A percentile compares a stretch with the other conserved stretches of the same genome.
Evolutionary conservation across 257 asterid species (phyloP).

Genomic region (Paraleonurus japonicus): DNA sequence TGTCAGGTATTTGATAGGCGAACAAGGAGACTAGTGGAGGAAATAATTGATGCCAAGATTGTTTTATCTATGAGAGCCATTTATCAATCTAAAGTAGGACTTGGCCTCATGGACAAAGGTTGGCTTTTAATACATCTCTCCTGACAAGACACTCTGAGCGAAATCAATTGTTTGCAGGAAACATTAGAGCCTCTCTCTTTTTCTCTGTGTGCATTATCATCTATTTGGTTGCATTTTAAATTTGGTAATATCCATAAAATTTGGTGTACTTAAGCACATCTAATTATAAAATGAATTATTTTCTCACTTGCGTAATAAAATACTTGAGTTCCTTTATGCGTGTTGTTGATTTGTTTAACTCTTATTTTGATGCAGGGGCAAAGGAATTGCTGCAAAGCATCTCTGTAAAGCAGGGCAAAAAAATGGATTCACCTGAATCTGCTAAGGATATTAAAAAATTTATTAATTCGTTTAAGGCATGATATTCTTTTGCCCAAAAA

Average conservation of each 20-base stretch:
- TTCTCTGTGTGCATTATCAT: slow-evolving; percentile 8
- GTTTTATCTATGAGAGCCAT: slow-evolving; percentile 94
- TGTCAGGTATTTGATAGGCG: slow-evolving; percentile 87
- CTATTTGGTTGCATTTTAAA: background rate
- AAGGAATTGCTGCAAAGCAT: slow-evolving; percentile 87
- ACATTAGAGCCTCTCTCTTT: background rate
- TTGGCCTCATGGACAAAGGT: slow-evolving; percentile 96
- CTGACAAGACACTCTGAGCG: slow-evolving; percentile 13
- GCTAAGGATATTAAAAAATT: slow-evolving; percentile 78
- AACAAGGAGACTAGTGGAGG: slow-evolving; percentile 90
- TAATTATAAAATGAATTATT: background rate
- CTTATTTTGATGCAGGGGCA: slow-evolving; percentile 67
- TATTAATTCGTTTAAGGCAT: slow-evolving; percentile 54
- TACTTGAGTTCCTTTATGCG: background rate
- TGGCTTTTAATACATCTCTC: slow-evolving; percentile 21
- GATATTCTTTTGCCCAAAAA: slow-evolving; percentile 26
- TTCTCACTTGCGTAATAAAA: slow-evolving; percentile 10
- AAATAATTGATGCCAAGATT: slow-evolving; percentile 89
- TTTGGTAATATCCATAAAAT: slow-evolving; percentile 17
- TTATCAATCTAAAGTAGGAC: slow-evolving; percentile 89
- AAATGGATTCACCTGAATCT: slow-evolving; percentile 87
- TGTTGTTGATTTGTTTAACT: slow-evolving; percentile 14
- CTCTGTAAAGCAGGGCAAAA: slow-evolving; percentile 95
- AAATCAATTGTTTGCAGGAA: slow-evolving; percentile 6
- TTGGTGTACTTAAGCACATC: background rate